These are phyloP conservation scores for Fomitopsis schrenkii DNA, from an alignment of 1,284 basidiomycete species.

Conservation along the genomic window DNA sequence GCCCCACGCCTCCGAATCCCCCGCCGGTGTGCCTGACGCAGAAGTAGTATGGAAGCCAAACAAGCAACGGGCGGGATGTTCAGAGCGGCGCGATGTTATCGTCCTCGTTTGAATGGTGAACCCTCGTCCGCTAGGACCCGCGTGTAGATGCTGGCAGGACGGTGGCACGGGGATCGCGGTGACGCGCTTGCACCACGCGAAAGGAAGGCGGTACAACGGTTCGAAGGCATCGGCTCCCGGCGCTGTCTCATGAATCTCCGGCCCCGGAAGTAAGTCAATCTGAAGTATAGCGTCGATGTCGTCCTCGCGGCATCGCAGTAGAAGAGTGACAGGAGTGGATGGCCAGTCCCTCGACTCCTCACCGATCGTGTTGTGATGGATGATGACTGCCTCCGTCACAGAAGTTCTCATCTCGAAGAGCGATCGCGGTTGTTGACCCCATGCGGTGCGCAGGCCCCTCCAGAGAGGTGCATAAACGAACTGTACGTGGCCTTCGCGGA, in stretches of 20 bases:
- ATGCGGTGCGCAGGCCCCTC: slow-evolving; percentile 17
- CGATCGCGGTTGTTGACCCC: slow-evolving; percentile 1
- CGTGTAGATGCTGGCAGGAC: slow-evolving; percentile 26
- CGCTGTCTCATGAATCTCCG: background rate
- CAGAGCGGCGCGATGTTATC: slow-evolving; percentile 21
- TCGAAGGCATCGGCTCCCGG: too few species aligned
- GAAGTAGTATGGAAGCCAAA: slow-evolving; percentile 26
- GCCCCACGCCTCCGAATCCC: background rate
- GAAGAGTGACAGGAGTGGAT: slow-evolving; percentile 27
- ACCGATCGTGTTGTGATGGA: slow-evolving; percentile 17
- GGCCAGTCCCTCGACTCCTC: slow-evolving; percentile 24
- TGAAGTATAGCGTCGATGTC: slow-evolving; percentile 26
- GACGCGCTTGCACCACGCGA: background rate
- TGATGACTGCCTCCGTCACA: slow-evolving; percentile 26
- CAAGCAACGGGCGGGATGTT: slow-evolving; percentile 30
- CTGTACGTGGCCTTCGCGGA: slow-evolving; percentile 26
- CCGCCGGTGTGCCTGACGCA: background rate
- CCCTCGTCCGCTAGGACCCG: slow-evolving; percentile 31
- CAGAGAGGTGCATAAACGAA: slow-evolving; percentile 24
- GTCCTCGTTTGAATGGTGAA: slow-evolving; percentile 34
- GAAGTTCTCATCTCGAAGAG: slow-evolving; percentile 14
- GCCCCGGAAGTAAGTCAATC: slow-evolving; percentile 27
- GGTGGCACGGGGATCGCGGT: slow-evolving; percentile 22
- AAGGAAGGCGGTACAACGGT: background rate
- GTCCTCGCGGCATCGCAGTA: slow-evolving; percentile 23